These are phyloP conservation scores for Eudorina sp. DNA, from an alignment of 139 green algal species.

Conservation along the genomic window DNA sequence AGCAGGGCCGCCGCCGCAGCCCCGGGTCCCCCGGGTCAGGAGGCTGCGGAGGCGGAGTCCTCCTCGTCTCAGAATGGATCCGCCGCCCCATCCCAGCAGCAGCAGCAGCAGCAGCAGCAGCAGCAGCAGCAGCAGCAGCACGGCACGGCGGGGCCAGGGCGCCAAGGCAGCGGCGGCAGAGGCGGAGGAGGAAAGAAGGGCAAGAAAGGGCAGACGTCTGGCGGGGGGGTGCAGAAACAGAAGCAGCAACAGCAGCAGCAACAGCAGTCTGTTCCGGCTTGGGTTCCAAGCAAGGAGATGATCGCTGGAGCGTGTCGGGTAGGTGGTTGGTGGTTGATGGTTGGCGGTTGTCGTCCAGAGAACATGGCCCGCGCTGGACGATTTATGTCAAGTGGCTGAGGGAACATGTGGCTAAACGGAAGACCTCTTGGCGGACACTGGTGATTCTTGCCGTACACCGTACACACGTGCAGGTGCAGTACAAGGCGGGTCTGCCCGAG, in stretches of 20 bases:
- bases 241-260: not conserved
- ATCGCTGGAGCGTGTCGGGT: constrained; percentile 44
- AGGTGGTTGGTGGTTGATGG: not conserved
- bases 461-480: constrained; percentile 19
- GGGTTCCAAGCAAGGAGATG: constrained; percentile 47
- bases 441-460: too few species aligned
- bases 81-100: too few species aligned
- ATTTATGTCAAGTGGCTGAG: too few species aligned
- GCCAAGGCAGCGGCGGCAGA: too few species aligned
- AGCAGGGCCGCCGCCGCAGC: not conserved
- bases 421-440: too few species aligned
- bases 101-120: not conserved
- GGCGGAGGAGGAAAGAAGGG: too few species aligned
- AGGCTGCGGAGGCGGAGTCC: not conserved
- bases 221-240: too few species aligned
- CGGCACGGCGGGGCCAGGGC: not conserved
- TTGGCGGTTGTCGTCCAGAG: too few species aligned
- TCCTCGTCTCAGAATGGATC: too few species aligned
- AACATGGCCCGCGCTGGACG: too few species aligned
- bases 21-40: not conserved
- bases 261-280: not conserved
- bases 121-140: not conserved
- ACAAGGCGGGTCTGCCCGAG: constrained; percentile 22
- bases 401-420: too few species aligned
- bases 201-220: too few species aligned